These are phyloP conservation scores for Camellia granthamiana DNA, from an alignment of 148 eudicot species.

Conservation along the genomic window DNA sequence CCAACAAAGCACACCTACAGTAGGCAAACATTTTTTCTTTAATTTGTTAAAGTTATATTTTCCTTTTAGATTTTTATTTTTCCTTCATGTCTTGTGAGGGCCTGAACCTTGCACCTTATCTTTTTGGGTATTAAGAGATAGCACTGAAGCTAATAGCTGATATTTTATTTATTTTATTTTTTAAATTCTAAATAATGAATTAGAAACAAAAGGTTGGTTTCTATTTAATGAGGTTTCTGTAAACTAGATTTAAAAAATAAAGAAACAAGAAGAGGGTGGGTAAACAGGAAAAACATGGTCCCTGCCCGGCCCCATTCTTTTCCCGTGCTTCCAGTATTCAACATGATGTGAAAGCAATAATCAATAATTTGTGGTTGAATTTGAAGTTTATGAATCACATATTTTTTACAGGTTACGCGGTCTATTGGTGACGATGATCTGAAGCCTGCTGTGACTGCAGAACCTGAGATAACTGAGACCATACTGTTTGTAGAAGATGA, in stretches of 20 bases:
- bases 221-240: too few species aligned
- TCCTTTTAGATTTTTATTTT: too few species aligned
- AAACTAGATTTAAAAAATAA: too few species aligned
- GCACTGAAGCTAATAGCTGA: background rate
- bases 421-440: conserved; percentile 98
- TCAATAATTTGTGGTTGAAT: background rate
- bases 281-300: too few species aligned
- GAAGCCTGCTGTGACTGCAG: conserved; percentile 93
- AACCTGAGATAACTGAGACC: conserved; percentile 92
- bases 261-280: too few species aligned
- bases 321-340: background rate
- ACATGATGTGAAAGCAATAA: background rate
- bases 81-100: too few species aligned
- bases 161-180: background rate
- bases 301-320: background rate
- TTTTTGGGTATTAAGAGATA: too few species aligned
- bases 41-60: too few species aligned
- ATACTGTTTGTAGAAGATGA: conserved; percentile 62
- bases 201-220: too few species aligned
- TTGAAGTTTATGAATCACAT: background rate
- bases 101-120: too few species aligned
- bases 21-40: too few species aligned
- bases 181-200: background rate
- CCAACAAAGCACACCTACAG: too few species aligned
- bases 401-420: conserved; percentile 66